Evolutionary conservation across 2,329 filamentous ascomycete species (phyloP), one percentile per base, ranked within the genome.

Genomic region (Ophiostoma sp.): DNA sequence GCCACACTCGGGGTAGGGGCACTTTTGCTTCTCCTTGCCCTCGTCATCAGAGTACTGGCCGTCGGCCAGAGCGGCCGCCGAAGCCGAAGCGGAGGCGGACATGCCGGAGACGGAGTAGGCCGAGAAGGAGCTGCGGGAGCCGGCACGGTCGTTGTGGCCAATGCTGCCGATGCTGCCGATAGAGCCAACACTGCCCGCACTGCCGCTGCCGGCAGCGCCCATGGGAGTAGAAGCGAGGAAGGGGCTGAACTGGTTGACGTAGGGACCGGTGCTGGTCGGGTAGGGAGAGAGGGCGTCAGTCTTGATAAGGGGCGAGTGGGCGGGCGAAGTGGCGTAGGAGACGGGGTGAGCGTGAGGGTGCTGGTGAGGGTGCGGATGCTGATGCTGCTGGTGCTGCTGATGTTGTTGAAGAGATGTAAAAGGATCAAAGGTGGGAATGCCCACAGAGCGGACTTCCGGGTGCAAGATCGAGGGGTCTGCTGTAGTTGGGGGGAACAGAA

Each of bases 1-100:
- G 73, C 93, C 92, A 76, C 93, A 97, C 71, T 94, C 92, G 7
- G 90, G 88, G 76, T 93, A 89, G 0, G 91, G 91, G 82, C 93
- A 96, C 72, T 91, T 85, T 75, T 86, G 85, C 80, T 87, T 87
- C 77, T 92, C 89, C 76, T 90, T 89, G 72, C 82, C 79, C 76
- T 90, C 88, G 70, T 87, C 82, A 71, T 84, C 85, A 77, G 86
- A 90, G 74, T 85, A 84, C 81, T 85, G 78, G 86, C 89, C 84
- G 52, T 57, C 23, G 0, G 88, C 83, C 67, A 17, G 11, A 15
- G 57, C 23, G 27, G 57, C 17, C 17, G 60, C 60, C 33, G 60
- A 35, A 4, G 60, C 60, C 2, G 60, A 36, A 36, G 44, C 44
- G 17, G 44, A 48, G 6, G 15, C 27, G 10, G 62, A 36, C 17